Evolutionary conservation across 441 rosid species (phyloP), one percentile per base, ranked within the genome.

Genomic region (Cnidoscolus chayamansa): DNA sequence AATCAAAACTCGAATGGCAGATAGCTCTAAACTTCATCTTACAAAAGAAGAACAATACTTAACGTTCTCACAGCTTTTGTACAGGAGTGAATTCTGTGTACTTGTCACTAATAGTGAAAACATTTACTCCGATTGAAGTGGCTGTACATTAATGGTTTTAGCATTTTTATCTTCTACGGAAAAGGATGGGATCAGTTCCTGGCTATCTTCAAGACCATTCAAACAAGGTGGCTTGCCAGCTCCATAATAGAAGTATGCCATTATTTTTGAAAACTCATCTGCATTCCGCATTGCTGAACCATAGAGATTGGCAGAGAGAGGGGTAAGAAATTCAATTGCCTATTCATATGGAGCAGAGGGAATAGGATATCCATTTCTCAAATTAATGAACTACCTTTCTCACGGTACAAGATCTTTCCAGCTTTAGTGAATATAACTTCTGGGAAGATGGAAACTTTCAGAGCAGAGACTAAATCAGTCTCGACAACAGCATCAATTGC

Each of bases 201-300:
- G 84, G 49, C 72, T 71, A 61, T 74, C 81, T 35, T 4, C 70
- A 0, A 70, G 59, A 66, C 56, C 64, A 72, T 73, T 74, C 74
- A 94, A 76, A 77, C 86, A 90, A 60, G 86, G 84, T 50, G 97
- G 97, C 82, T 88, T 90, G 58, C 91, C 88, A 71, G 95, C 97
- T 81, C 97, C 97, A 61, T 90, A 92, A 74, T 92, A 90, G 82
- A 85, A 94, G 84, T 87, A 94, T 0, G 98, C 97, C 97, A 90
- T 94, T 20, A 94, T 90, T 75, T 90, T 94, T 50, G 97, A 89
- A 16, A 89, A 80, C 72, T 90, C 98, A 55, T 92, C 91, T 49
- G 98, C 87, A 76, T 83, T 81, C 82, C 86, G 85, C 61, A 76
- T 72, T 4, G 76, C 98, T 90, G 90, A 25, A 84, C 72, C 74